Percentiles rank a stretch among this genome's conserved stretches.
phyloP scores from a whole-genome alignment of 2,329 filamentous ascomycete genomes.

The Diaporthe citrichinensis region DNA sequence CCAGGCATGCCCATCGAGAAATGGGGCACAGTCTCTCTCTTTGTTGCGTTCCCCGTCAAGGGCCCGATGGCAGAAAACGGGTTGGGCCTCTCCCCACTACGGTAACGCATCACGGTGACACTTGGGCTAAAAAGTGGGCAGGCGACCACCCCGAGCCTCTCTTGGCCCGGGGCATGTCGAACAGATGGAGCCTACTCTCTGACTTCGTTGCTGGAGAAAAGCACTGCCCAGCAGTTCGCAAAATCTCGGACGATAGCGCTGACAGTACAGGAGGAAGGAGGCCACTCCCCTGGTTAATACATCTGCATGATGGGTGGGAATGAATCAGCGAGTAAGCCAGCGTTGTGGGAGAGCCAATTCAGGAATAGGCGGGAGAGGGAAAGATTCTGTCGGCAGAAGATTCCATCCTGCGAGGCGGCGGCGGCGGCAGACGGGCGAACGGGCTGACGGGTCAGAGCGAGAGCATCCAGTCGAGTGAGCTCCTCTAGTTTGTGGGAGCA shows the following conservation, averaged over 20 bases:
- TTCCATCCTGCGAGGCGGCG: slow-evolving; percentile 18
- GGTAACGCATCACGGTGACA: slow-evolving; percentile 22
- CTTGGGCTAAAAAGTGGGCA: slow-evolving; percentile 31
- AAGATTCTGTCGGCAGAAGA: slow-evolving; percentile 9
- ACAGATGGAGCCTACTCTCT: slow-evolving; percentile 2
- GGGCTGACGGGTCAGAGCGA: slow-evolving; percentile 29
- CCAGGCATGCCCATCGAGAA: neutral
- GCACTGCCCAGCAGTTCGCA: slow-evolving; percentile 4
- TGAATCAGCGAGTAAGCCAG: slow-evolving; percentile 25
- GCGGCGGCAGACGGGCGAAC: neutral
- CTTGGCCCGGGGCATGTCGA: neutral
- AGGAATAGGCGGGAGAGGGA: neutral
- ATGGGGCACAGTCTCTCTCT: neutral
- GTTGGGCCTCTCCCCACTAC: slow-evolving; percentile 11
- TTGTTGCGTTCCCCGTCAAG: slow-evolving; percentile 11
- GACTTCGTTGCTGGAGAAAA: neutral
- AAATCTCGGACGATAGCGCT: neutral
- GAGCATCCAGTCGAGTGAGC: slow-evolving; percentile 7
- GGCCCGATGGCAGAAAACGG: slow-evolving; percentile 17
- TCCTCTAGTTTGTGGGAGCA: slow-evolving; percentile 21
- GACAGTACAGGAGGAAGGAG: neutral
- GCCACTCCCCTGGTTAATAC: neutral
- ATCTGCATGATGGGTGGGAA: neutral
- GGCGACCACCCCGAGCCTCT: neutral
- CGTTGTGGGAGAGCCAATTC: neutral